phyloP scores from a whole-genome alignment of 805 yeast genomes.

The Wickerhamomyces bisporus region DNA sequence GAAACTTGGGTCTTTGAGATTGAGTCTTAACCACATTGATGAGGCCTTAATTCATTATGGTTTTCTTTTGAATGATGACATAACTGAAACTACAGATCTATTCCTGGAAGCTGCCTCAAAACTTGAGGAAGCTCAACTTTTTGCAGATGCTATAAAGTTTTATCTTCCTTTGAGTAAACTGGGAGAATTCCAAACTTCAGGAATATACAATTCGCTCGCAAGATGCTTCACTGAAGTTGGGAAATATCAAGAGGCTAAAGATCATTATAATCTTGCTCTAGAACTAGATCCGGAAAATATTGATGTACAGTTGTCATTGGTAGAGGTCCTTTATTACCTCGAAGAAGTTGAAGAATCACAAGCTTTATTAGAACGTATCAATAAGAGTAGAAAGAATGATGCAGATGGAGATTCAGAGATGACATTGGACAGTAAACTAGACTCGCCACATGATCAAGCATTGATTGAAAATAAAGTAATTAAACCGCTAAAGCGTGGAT shows the following conservation, averaged over 20 bases:
- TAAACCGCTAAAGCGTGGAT: slow-evolving; percentile 26
- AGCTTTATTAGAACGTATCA: slow-evolving; percentile 48
- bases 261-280: slow-evolving; percentile 49
- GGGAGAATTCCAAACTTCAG: slow-evolving; percentile 48
- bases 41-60: slow-evolving; percentile 74
- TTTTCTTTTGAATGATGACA: slow-evolving; percentile 49
- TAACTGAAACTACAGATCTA: slow-evolving; percentile 65
- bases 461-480: slow-evolving; percentile 17
- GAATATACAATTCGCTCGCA: slow-evolving; percentile 51
- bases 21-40: slow-evolving; percentile 53
- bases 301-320: slow-evolving; percentile 72
- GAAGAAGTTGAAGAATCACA: slow-evolving; percentile 58
- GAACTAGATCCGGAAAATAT: slow-evolving; percentile 56
- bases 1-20: slow-evolving; percentile 70
- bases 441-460: slow-evolving; percentile 14
- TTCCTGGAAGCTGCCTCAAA: slow-evolving; percentile 72
- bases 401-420: slow-evolving; percentile 18
- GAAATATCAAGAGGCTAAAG: slow-evolving; percentile 59
- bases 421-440: not conserved
- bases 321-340: slow-evolving; percentile 71
- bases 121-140: slow-evolving; percentile 62
- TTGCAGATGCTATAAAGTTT: slow-evolving; percentile 70
- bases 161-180: slow-evolving; percentile 51
- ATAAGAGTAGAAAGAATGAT: slow-evolving; percentile 29
- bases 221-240: slow-evolving; percentile 73